Conservation (phyloP, 2,329 filamentous ascomycete genomes). For the Pseudocercospora fijiensis region DNA sequence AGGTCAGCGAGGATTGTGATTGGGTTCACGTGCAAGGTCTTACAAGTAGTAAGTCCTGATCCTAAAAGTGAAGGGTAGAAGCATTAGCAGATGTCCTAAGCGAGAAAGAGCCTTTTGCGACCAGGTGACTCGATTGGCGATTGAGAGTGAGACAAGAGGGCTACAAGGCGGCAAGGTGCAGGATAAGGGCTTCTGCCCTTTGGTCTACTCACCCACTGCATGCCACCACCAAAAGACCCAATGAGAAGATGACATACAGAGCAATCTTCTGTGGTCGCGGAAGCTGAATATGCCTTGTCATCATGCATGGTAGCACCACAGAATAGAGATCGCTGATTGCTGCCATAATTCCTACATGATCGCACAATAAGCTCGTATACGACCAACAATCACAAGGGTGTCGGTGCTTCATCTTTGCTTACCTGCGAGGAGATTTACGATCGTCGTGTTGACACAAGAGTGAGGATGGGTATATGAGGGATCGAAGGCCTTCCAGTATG, state of each 20-base stretch:
- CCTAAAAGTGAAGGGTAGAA: too few species aligned
- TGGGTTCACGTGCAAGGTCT: not conserved
- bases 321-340: constrained; percentile 45
- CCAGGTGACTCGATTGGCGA: too few species aligned
- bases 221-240: constrained; percentile 35
- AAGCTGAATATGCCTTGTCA: constrained; percentile 48
- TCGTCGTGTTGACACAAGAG: constrained; percentile 41
- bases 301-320: constrained; percentile 44
- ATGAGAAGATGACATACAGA: constrained; percentile 43
- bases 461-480: constrained; percentile 38
- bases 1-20: not conserved
- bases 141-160: too few species aligned
- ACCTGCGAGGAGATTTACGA: constrained; percentile 40
- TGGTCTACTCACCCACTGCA: too few species aligned
- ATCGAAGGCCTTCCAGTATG: constrained; percentile 45
- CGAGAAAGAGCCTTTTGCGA: too few species aligned
- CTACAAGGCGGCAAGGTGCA: too few species aligned
- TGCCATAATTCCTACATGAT: constrained; percentile 37
- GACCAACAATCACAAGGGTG: not conserved
- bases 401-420: not conserved
- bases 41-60: constrained; percentile 40
- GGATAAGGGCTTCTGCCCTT: too few species aligned
- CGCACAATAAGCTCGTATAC: not conserved
- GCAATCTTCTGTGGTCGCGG: constrained; percentile 46
- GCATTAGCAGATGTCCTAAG: too few species aligned